Evolutionary conservation across 2,329 filamentous ascomycete genomes (phyloP), one percentile per base, ranked within the genome.

Genomic region (Penicillium frequentans): DNA sequence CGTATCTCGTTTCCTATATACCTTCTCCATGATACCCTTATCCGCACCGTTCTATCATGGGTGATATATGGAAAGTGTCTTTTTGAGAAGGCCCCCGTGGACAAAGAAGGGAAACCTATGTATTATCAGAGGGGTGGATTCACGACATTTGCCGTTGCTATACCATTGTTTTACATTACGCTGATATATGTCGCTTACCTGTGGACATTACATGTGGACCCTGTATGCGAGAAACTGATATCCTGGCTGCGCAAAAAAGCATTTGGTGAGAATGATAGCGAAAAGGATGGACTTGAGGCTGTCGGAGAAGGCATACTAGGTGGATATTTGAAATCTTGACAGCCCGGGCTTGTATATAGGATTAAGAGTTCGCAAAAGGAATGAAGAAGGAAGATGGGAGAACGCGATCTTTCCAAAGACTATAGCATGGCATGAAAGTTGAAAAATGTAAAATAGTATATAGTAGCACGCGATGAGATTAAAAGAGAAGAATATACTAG

Each of bases 1-100:
- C 63, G 65, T 29, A 29, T 65, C 14, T 69, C 67, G 8, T 69
- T 70, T 54, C 62, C 68, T 13, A 63, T 70, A 8, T 70, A 70
- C 53, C 55, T 70, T 5, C 52, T 70, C 6, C 68, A 70, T 59
- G 64, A 67, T 35, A 63, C 62, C 1, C 48, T 70, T 2, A 68
- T 70, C 43, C 60, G 68, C n/a, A 68, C 66, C 1, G 51, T 70
- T 3, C 48, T 70, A 27, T 59, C 62, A n/a, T 66, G 64, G 63
- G 47, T 70, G 54, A 51, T 66, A 2, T 70, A 68, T 42, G 57
- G 61, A 9, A 47, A 53, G 6, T 57, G 44, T 10, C 29, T 54
- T 11, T 10, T 50, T 16, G 35, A 29, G 16, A 48, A 60, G 6
- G 58, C 53, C 27, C 52, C 55, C 5, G 14, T 52, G 35, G 31